Base-by-base conservation (phyloP, 2,329 filamentous ascomycete genomes). In the Lasiodiplodia hormozganensis region DNA sequence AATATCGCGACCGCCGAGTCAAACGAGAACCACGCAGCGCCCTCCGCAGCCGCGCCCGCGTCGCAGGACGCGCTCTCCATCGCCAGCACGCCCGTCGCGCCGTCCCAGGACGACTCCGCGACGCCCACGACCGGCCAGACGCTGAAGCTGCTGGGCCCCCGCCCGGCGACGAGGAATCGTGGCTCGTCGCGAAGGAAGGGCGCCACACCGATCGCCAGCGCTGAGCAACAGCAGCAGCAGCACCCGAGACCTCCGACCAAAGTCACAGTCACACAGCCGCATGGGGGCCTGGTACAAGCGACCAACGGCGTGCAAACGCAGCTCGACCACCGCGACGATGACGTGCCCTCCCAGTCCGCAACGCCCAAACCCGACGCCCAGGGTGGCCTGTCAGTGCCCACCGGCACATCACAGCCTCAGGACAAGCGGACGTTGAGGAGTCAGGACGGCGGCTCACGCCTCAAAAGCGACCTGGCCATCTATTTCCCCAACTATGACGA, bases 401-500 rank as follows among this genome's bases (percentile, higher is more conserved):
- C 73, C 11, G 31, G 72, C 10, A 69, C 70, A 67, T 52, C 67
- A 69, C 66, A 71, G 68, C 31, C 53, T 10, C 71, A 89, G 70
- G 90, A 92, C 73, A 91, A 88, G 78, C 83, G 94, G 75, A 95
- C 93, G 77, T 83, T 97, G 77, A 88, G 95, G 71, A 97, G 93
- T 65, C 92, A 96, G 75, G 93, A 97, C 77, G 87, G 87, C 74
- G 92, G 91, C 12, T 90, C 90, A 64, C 87, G 93, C 73, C 90
- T 94, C 81, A 97, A 96, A 85, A 97, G 94, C 81, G 94, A 97
- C 76, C 85, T 98, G 70, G 90, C 94, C 47, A 87, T 89, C 58
- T 98, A 97, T 81, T 97, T 98, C 76, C 90, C 92, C 65, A 94
- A 96, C 76, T 98, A 97, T 80, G 94, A 97, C 80, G 93, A 97